Evolutionary conservation across 2,329 filamentous ascomycete genomes (phyloP).

Genomic region (Fusarium buxicola): DNA sequence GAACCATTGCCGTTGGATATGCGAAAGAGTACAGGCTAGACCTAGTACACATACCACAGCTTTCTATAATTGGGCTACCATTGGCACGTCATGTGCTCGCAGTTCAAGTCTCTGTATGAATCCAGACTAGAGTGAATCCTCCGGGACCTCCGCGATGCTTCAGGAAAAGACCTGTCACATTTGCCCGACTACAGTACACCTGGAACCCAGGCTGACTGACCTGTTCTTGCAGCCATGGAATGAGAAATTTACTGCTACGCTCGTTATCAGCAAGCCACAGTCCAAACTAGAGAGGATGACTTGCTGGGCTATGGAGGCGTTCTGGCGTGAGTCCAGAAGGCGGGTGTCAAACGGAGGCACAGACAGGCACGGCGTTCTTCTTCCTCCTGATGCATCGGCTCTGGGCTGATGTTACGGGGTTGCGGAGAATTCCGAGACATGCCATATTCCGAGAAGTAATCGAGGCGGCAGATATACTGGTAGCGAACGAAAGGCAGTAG

Average conservation of each 20-base stretch:
- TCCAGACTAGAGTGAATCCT: neutral
- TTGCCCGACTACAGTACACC: neutral
- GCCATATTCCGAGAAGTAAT: too few relatives aligned
- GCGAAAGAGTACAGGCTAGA: neutral
- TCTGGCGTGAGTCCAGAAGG: neutral
- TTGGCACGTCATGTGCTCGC: neutral
- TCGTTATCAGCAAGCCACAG: neutral
- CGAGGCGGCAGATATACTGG: too few relatives aligned
- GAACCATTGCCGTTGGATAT: neutral
- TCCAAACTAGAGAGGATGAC: neutral
- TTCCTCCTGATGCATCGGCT: neutral
- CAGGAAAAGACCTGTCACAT: neutral
- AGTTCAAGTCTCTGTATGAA: neutral
- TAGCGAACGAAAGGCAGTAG: too few relatives aligned
- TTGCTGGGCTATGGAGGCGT: neutral
- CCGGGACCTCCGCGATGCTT: neutral
- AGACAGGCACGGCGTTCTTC: neutral
- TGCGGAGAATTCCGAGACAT: too few relatives aligned
- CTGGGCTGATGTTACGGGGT: too few relatives aligned
- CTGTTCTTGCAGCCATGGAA: neutral
- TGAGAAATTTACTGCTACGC: neutral
- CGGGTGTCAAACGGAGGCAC: slow-evolving; percentile 1
- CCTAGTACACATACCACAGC: neutral
- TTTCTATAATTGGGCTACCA: too few relatives aligned
- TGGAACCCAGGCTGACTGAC: neutral